Base-by-base conservation (phyloP, 2,329 filamentous ascomycete species). In the Setomelanomma holmii region DNA sequence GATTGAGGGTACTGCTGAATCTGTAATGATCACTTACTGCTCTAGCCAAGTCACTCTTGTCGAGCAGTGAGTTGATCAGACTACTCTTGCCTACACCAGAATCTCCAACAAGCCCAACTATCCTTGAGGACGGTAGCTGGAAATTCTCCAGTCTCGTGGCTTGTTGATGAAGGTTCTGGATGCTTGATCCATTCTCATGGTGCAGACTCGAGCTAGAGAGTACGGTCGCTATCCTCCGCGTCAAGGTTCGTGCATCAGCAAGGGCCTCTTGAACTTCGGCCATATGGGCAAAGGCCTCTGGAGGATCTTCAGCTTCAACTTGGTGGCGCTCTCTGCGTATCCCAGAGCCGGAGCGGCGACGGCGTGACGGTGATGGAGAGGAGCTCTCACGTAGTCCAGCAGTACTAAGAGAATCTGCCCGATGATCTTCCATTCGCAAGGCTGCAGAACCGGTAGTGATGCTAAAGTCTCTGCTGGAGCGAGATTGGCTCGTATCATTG, bases 31-130 rank as follows among this genome's bases (percentile, higher is more conserved):
- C 44, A 61, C 78, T 72, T 66, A 82, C 79, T 1, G 78, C 68
- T 54, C 76, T 71, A 0, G 79, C 78, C 1, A 83, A 66, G 1
- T 63, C 68, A 1, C 56, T 43, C 0, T 43, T 67, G 43, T 82
- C 79, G 3, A 83, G 66, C 1, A 82, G 67, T 0, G 78, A 80
- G 56, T 82, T 82, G 14, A 82, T 66, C 3, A 82, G 61, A 51
- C 80, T 82, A 50, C 79, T 82, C 65, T 82, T 82, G 0, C 80
- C 79, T 75, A 75, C 78, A 3, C 80, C 80, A 11, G 79, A 80
- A 53, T 81, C 79, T 0, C 80, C 80, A 0, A 82, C 77, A 34
- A 82, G 75, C 0, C 78, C 80, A 0, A 82, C 77, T 3, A 63
- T 78, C 14, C 78, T 68, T 2, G 69, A 76, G 0, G 75, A 67